Evolutionary conservation across 768 basidiomycete species (phyloP).

Genomic region (Calocybe gangraenosa): DNA sequence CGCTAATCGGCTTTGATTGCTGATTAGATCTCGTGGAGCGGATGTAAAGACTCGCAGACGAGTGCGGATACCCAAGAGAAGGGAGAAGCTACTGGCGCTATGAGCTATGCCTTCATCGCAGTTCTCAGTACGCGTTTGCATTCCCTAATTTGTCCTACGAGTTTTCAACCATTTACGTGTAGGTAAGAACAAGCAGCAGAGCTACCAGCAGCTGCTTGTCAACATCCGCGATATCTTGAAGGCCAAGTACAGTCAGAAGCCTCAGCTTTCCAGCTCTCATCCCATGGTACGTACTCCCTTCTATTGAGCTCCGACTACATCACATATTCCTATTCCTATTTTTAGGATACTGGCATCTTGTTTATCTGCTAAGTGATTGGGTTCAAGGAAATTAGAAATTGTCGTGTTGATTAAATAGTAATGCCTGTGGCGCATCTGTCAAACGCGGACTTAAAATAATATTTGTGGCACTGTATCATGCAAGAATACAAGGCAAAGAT

Average conservation of each 20-base stretch:
- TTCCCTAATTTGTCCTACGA: not conserved
- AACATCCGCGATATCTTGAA: slow-evolving; percentile 35
- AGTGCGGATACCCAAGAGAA: slow-evolving; percentile 71
- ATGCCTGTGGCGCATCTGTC: no score
- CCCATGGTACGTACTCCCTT: slow-evolving; percentile 33
- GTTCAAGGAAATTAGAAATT: no score
- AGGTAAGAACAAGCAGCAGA: slow-evolving; percentile 39
- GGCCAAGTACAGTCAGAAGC: slow-evolving; percentile 39
- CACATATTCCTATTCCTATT: not conserved
- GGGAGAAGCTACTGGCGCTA: slow-evolving; percentile 69
- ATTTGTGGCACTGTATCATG: no score
- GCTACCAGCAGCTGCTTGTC: slow-evolving; percentile 38
- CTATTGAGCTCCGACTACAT: not conserved
- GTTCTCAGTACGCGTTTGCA: slow-evolving; percentile 41
- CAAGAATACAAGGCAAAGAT: no score
- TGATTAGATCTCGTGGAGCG: slow-evolving; percentile 76
- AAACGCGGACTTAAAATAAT: no score
- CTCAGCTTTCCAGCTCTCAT: slow-evolving; percentile 36
- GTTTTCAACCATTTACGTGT: slow-evolving; percentile 23
- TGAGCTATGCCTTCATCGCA: slow-evolving; percentile 69
- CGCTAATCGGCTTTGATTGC: not conserved
- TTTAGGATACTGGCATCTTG: slow-evolving; percentile 33
- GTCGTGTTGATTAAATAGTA: no score
- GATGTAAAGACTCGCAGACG: slow-evolving; percentile 79
- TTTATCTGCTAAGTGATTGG: slow-evolving; percentile 29